A percentile compares a stretch with the other conserved stretches of the same genome.
These are phyloP conservation scores for Gracilaria caudata DNA, from an alignment of 23 red algal genomes.

Conservation along the genomic window DNA sequence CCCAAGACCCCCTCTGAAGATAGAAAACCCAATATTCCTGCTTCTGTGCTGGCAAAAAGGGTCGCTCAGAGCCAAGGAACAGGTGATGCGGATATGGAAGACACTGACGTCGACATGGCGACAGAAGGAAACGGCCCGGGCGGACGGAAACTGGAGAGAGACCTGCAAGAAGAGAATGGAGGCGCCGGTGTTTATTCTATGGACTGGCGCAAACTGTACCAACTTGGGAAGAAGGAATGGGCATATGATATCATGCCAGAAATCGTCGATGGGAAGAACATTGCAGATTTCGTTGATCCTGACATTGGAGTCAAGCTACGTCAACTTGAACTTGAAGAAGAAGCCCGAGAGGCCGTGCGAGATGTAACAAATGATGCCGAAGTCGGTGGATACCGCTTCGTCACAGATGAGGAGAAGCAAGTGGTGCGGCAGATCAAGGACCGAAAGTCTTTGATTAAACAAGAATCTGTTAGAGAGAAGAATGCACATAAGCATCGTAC, in stretches of 20 bases:
- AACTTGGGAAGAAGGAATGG: conserved; percentile 66
- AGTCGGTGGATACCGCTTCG: conserved; percentile 63
- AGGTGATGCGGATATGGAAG: conserved; percentile 22
- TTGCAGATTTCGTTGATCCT: conserved; percentile 93
- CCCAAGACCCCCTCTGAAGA: conserved; percentile 48
- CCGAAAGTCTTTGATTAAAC: conserved; percentile 50
- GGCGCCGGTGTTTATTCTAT: conserved; percentile 94
- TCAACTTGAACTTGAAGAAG: conserved; percentile 90
- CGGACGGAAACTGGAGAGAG: conserved; percentile 68
- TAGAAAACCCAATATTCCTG: conserved; percentile 86
- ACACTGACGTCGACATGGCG: conserved; percentile 43
- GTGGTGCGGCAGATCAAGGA: conserved; percentile 67
- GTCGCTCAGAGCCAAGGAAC: conserved; percentile 16
- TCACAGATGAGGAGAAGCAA: conserved; percentile 63
- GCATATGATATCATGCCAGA: conserved; percentile 98
- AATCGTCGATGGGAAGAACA: conserved; percentile 95
- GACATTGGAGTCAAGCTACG: conserved; percentile 88
- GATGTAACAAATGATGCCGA: conserved; percentile 64
- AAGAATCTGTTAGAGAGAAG: conserved; percentile 54
- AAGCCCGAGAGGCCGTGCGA: conserved; percentile 74
- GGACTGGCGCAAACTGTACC: conserved; percentile 94
- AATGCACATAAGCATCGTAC: conserved; percentile 61
- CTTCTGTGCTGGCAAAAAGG: conserved; percentile 71
- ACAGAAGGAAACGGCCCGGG: conserved; percentile 4
- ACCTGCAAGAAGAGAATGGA: conserved; percentile 75